These are phyloP conservation scores for Berkeleyomyces rouxiae DNA, from an alignment of 2,329 filamentous ascomycete genomes.

Conservation along the genomic window DNA sequence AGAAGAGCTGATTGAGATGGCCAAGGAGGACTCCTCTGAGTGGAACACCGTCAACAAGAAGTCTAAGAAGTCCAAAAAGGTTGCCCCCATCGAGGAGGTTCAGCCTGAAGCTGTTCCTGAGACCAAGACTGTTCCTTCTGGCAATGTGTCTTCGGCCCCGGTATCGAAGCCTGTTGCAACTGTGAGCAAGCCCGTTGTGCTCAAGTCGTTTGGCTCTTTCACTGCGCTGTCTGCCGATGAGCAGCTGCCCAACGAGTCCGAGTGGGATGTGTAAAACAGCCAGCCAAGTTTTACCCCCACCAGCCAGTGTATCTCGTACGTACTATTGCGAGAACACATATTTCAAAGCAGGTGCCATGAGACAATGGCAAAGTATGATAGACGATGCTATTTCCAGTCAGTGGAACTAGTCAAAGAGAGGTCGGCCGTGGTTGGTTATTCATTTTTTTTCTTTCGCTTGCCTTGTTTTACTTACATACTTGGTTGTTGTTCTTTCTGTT, in stretches of 20 bases:
- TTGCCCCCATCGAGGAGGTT: constrained; percentile 13
- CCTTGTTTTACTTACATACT: not conserved
- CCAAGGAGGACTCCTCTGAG: constrained; percentile 34
- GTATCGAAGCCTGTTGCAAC: constrained; percentile 18
- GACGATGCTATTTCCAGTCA: not conserved
- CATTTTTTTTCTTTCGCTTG: not conserved
- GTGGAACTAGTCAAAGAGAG: not conserved
- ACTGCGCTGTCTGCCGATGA: constrained; percentile 31
- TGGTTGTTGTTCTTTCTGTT: not conserved
- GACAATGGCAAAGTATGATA: not conserved
- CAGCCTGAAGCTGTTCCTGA: constrained; percentile 6
- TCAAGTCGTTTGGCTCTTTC: constrained; percentile 29
- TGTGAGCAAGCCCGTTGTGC: constrained; percentile 16
- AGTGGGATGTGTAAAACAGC: constrained; percentile 35
- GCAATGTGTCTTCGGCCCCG: constrained; percentile 15
- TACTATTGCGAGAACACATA: not conserved
- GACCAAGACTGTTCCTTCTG: constrained; percentile 16
- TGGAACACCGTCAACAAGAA: constrained; percentile 41
- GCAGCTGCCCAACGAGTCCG: constrained; percentile 27
- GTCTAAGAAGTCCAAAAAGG: constrained; percentile 26
- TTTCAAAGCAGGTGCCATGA: not conserved
- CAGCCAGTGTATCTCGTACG: not conserved
- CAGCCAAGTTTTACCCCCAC: not conserved
- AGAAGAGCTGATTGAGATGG: constrained; percentile 44
- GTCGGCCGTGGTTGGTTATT: not conserved